Base-by-base conservation (phyloP, 1,284 basidiomycete genomes). In the Ustilago cynodontis region DNA sequence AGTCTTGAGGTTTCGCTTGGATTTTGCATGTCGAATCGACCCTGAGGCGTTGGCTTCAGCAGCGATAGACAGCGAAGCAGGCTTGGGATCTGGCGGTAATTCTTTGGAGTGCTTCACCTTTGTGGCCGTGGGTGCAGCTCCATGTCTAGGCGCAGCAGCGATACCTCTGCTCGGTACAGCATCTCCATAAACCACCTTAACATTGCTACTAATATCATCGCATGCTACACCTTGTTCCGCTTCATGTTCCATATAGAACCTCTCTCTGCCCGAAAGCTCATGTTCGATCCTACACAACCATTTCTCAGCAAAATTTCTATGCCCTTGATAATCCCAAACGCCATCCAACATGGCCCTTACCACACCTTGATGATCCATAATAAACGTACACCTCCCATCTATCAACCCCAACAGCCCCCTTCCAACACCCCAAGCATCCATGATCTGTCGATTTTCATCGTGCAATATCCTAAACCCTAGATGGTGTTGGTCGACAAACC, bases 251-350 rank as follows among this genome's bases (percentile, higher is more conserved):
- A 77, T 47, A 31, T 69, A 76, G 37, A 75, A 71, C 24, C 81
- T 53, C 33, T 71, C 50, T 11, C 76, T 62, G 2, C 72, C 66
- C 2, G 78, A 63, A 28, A 82, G 29, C 56, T 83, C 81, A 59
- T 82, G 59, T 39, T 82, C 81, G 29, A 83, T 77, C 18, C 80
- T 56, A 26, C 69, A 72, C 6, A 83, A 61, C 81, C 81, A 83
- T 22, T 64, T 77, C 31, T 83, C 80, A 0, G 81, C 81, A 69
- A 82, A 83, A 37, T 59, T 31, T 2, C 65, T n/a, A 41, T 83
- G 81, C 0, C 81, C 81, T 20, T 64, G 57, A 20, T 72, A 78
- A 35, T 82, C 78, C 65, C 79, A 80, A 0, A 82, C 73, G 29
- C 81, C 81, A 53, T 79, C 76, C 1, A 73, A 39, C 75, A 82